These are phyloP conservation scores for Guyanaporus albipodus DNA, from an alignment of 768 basidiomycete species.

Conservation along the genomic window DNA sequence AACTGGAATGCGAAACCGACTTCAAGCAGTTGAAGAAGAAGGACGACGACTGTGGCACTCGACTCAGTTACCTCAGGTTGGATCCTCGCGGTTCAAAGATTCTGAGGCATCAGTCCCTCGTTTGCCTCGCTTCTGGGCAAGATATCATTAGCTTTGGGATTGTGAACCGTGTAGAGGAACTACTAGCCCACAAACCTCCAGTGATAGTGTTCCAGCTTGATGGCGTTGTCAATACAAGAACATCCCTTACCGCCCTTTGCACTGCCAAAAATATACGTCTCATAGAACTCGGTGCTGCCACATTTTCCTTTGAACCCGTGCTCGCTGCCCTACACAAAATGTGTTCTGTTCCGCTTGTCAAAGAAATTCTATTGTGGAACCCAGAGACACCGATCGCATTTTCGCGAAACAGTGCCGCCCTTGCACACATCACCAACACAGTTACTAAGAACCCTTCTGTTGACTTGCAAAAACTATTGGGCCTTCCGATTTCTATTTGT, in stretches of 20 bases:
- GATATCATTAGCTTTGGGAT: slow-evolving; percentile 51
- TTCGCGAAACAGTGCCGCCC: not conserved
- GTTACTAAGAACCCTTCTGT: slow-evolving; percentile 30
- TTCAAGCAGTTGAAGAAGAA: slow-evolving; percentile 32
- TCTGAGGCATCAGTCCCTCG: slow-evolving; percentile 51
- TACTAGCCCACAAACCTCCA: slow-evolving; percentile 44
- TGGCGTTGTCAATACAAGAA: slow-evolving; percentile 35
- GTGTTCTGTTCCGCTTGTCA: slow-evolving; percentile 39
- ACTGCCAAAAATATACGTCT: slow-evolving; percentile 35
- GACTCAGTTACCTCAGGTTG: slow-evolving; percentile 33
- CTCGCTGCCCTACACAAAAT: slow-evolving; percentile 48
- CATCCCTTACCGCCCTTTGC: slow-evolving; percentile 38
- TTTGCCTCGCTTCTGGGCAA: slow-evolving; percentile 46
- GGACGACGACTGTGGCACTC: slow-evolving; percentile 27
- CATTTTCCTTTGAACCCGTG: slow-evolving; percentile 61
- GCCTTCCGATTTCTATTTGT: slow-evolving; percentile 33
- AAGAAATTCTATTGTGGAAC: slow-evolving; percentile 54
- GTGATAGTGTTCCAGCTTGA: slow-evolving; percentile 53
- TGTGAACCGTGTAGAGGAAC: slow-evolving; percentile 51
- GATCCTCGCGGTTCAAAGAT: slow-evolving; percentile 31
- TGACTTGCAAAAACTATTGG: slow-evolving; percentile 39
- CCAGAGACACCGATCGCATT: slow-evolving; percentile 8
- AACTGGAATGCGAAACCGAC: slow-evolving; percentile 34
- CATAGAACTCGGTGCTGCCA: slow-evolving; percentile 53
- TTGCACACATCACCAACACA: slow-evolving; percentile 19